Evolutionary conservation across 2,329 filamentous ascomycete species (phyloP), one percentile per base, ranked within the genome.

Genomic region (Fusarium sp.): DNA sequence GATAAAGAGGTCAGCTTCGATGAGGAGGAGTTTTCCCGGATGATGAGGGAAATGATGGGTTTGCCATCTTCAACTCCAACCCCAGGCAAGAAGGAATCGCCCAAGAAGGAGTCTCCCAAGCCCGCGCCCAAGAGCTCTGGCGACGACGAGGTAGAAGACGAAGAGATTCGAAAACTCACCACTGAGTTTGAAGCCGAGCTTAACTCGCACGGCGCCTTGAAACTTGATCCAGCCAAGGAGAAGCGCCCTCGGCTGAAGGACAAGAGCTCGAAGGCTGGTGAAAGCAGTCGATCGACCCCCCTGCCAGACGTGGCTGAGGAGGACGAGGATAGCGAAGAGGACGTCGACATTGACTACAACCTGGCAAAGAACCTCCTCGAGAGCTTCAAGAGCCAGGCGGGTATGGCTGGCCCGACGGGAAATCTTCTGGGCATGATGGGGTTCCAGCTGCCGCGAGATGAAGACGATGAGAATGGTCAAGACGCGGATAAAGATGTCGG

Each of bases 1-100:
- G 93, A 95, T 73, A 92, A 92, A 75, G 92, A 93, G 54, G 90
- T 94, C 7, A 93, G 91, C 66, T 96, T 97, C 75, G 91, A 97
- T 73, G 95, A 98, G 81, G 90, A 92, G 38, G 93, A 96, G 63
- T 98, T 98, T 76, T 88, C 93, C 10, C 90, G 86, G 63, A 95
- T 98, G 88, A 98, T 99, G 94, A 91, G 91, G 69, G 94, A 97
- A 79, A 95, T 97, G 92, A 95, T 97, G 92, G 94, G 94, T 0
- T 86, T 91, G 52, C 86, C 87, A 29, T 76, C 82, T 1, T 52
- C 66, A 36, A 36, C 50, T 3, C 61, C 31, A 47, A 47, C 45
- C 22, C 45, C 45, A 18, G 45, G 22, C 45, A 27, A 47, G 45
- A 47, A 47, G 45, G 65, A 35, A 20, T 25, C 33, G 16, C 57